Percentiles rank a stretch among this genome's conserved stretches.
Evolutionary conservation across 2,329 filamentous ascomycete genomes (phyloP).

Genomic region (Clarireedia paspali): DNA sequence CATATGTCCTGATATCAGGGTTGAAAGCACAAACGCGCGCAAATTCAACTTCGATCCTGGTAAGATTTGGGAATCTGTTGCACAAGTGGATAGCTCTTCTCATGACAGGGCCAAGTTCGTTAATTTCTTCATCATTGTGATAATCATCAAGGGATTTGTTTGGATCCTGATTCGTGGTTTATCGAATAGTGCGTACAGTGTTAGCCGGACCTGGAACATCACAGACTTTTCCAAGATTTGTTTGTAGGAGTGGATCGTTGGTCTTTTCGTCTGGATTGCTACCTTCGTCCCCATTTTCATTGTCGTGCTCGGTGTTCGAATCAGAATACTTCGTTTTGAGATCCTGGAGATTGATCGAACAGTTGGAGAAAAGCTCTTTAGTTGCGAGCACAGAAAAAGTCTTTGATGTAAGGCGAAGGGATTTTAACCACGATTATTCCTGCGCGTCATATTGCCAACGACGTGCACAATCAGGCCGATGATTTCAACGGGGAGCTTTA

Average conservation of each 20-base stretch:
- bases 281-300: neutral
- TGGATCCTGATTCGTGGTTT: neutral
- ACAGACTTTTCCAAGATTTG: neutral
- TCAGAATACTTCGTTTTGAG: neutral
- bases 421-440: neutral
- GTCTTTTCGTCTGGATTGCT: neutral
- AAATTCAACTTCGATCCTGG: slow-evolving; percentile 4
- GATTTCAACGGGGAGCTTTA: neutral
- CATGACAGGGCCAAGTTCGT: neutral
- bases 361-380: neutral
- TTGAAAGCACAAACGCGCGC: neutral
- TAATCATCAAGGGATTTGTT: neutral
- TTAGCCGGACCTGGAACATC: neutral
- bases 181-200: neutral
- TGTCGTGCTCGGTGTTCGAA: neutral
- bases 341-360: neutral
- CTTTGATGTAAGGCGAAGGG: neutral
- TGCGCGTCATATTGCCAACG: neutral
- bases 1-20: too few relatives aligned
- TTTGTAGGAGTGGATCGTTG: neutral
- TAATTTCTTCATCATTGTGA: neutral
- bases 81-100: neutral
- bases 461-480: neutral
- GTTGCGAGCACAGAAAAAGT: neutral
- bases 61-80: slow-evolving; percentile 7